Base-by-base conservation (phyloP, 768 basidiomycete species). In the Tylopilus balloui region DNA sequence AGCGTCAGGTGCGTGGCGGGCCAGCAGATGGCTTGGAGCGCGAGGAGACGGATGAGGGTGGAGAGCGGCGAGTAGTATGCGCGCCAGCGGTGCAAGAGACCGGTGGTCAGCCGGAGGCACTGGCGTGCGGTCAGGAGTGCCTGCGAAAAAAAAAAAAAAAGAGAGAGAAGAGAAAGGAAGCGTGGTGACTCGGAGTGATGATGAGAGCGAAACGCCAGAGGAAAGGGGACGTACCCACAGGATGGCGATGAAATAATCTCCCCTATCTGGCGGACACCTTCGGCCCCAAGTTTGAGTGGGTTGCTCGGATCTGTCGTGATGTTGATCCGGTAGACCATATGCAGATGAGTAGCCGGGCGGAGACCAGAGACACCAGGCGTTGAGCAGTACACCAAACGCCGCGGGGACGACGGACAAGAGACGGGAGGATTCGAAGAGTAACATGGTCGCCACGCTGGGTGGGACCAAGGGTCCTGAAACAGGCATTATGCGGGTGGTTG, bases 11-110 rank as follows among this genome's bases (percentile, higher is more conserved):
- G 88, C 5, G 93, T 96, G 4, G 90, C 85, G 2, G 92, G 91
- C 93, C 93, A 97, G 70, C 94, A 97, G 51, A 98, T 93, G 15
- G 90, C 89, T 64, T 97, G 95, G 0, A 98, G 74, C 0, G 91
- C 94, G 47, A 97, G 77, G 4, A 97, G 82, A 14, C 95, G 86
- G 60, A 96, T 88, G 53, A 97, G 80, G 2, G 93, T 91, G 4
- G 94, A 80, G 23, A 90, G 73, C 0, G 91, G 85, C 0, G 89
- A 79, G 65, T 98, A 98, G 70, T 96, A 95, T 0, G 88, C 76
- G 19, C 84, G 77, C 95, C 95, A 98, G 40, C 95, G 83, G 25
- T 81, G 80, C 21, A 94, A 78, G 1, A 98, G 81, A 11, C 95
- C 94, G 0, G 92, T 88, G 0, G 94, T 90, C 13, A 98, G 76